Conservation (phyloP, 352 stramenopile species). For the Phytophthora europaea region DNA sequence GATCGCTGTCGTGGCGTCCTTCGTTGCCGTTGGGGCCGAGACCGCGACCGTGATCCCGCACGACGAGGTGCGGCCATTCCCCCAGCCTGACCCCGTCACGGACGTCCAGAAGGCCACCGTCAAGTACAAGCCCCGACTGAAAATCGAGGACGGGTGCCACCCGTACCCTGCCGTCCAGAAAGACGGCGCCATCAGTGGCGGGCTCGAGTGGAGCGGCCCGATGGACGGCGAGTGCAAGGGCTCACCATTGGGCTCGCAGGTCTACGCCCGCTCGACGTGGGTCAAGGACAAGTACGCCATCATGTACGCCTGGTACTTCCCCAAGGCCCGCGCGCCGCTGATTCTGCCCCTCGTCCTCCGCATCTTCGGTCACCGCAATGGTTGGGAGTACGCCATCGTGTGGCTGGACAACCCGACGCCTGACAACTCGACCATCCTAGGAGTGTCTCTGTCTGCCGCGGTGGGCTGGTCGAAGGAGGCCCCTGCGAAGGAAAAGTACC, state of each 20-base stretch:
- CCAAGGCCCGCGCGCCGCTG: conserved; percentile 38
- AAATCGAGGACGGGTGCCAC: conserved; percentile 26
- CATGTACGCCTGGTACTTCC: conserved; percentile 50
- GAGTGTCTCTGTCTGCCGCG: conserved; percentile 23
- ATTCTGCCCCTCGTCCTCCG: neutral
- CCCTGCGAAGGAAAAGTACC: conserved; percentile 20
- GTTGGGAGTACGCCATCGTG: conserved; percentile 54
- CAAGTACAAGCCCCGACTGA: conserved; percentile 26
- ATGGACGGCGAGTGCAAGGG: conserved; percentile 24
- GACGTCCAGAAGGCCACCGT: conserved; percentile 18
- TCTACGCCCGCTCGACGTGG: conserved; percentile 33
- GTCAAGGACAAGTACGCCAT: conserved; percentile 24
- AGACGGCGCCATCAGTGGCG: conserved; percentile 35
- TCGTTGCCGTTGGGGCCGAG: neutral
- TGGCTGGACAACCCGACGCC: conserved; percentile 40
- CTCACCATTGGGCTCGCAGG: conserved; percentile 24
- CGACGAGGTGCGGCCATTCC: conserved; percentile 8
- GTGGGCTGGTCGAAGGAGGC: conserved; percentile 34
- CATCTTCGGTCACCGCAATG: conserved; percentile 43
- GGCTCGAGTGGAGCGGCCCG: conserved; percentile 40
- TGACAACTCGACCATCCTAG: conserved; percentile 30
- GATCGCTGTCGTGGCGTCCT: conserved; percentile 12
- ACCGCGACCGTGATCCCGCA: conserved; percentile 10
- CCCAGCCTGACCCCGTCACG: neutral
- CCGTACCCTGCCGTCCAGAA: conserved; percentile 41